Conservation (phyloP, 768 basidiomycete genomes). For the Myochromella boudieri region DNA sequence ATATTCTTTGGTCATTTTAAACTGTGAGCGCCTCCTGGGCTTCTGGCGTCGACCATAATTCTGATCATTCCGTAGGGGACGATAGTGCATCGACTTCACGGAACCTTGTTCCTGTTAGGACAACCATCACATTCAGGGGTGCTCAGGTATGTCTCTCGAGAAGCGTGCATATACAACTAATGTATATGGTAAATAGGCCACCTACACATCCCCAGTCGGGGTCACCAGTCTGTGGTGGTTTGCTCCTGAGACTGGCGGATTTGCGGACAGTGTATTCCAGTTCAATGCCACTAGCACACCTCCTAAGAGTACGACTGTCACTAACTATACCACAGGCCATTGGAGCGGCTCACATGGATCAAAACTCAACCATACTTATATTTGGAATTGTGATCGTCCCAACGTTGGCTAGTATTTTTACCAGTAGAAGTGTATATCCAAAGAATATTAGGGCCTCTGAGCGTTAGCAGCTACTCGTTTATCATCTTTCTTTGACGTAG, state of each 20-base stretch:
- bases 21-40: too few species aligned
- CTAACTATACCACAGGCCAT: neutral
- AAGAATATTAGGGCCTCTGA: too few species aligned
- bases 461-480: too few species aligned
- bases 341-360: too few species aligned
- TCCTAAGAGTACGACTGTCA: neutral
- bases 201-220: constrained; percentile 77
- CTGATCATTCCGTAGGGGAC: too few species aligned
- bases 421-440: too few species aligned
- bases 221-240: constrained; percentile 60
- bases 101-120: constrained; percentile 51
- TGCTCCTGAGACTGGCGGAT: constrained; percentile 19
- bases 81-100: constrained; percentile 48
- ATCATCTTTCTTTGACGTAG: too few species aligned
- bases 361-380: too few species aligned
- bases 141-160: constrained; percentile 49
- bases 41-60: too few species aligned
- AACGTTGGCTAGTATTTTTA: too few species aligned
- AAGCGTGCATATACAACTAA: neutral
- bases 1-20: too few species aligned
- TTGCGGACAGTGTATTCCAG: neutral
- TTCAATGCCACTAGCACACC: constrained; percentile 7
- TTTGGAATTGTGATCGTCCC: too few species aligned
- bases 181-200: constrained; percentile 38
- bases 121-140: constrained; percentile 66